Percentiles rank a stretch among this genome's conserved stretches.
These are phyloP conservation scores for Fusarium incarnatum DNA, from an alignment of 2,329 filamentous ascomycete species.

Conservation along the genomic window DNA sequence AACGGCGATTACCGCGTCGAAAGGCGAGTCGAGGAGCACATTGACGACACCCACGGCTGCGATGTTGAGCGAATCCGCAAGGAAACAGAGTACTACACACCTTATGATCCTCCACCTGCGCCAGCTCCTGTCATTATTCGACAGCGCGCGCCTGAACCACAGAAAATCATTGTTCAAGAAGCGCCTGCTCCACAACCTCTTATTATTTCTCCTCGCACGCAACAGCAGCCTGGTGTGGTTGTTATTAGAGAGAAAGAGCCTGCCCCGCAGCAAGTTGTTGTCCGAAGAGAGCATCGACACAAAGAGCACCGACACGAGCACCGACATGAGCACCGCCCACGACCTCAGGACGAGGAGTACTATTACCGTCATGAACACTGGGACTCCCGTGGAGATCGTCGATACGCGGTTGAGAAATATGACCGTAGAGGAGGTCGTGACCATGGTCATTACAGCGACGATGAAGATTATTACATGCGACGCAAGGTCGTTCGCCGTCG, in stretches of 20 bases:
- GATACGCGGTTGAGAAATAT: conserved; percentile 52
- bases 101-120: conserved; percentile 60
- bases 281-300: conserved; percentile 49
- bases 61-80: conserved; percentile 70
- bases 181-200: conserved; percentile 64
- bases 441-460: conserved; percentile 59
- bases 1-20: conserved; percentile 60
- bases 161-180: conserved; percentile 71
- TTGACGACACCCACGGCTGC: conserved; percentile 58
- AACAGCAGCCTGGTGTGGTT: conserved; percentile 60
- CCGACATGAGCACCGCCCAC: conserved; percentile 21
- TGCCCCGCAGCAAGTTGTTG: conserved; percentile 52
- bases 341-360: conserved; percentile 59
- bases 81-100: conserved; percentile 72
- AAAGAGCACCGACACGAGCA: conserved; percentile 24
- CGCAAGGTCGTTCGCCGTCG: conserved; percentile 61
- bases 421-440: conserved; percentile 56
- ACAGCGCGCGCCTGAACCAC: conserved; percentile 64
- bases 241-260: conserved; percentile 58
- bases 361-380: conserved; percentile 63
- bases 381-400: conserved; percentile 54
- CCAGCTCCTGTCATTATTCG: conserved; percentile 66
- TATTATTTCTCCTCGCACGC: conserved; percentile 58
- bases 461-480: conserved; percentile 62
- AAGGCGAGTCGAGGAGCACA: conserved; percentile 63